Evolutionary conservation across 2,329 filamentous ascomycete genomes (phyloP).

Genomic region (Botrytis deweyae): DNA sequence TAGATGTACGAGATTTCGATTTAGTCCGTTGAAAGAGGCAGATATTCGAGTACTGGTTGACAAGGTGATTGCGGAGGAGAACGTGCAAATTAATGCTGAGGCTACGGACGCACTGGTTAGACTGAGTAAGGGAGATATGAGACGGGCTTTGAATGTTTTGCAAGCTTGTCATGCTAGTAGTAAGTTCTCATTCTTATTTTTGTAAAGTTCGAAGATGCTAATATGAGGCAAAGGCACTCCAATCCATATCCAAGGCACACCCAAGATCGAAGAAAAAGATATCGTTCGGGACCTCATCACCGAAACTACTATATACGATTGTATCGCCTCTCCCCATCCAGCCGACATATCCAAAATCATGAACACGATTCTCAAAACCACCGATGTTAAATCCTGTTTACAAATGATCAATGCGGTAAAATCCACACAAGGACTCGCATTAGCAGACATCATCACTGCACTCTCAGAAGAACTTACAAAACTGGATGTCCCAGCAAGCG

Average conservation of each 20-base stretch:
- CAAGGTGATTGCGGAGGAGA: constrained; percentile 83
- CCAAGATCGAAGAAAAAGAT: constrained; percentile 60
- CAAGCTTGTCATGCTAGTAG: constrained; percentile 96
- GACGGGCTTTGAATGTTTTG: constrained; percentile 87
- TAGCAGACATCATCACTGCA: constrained; percentile 90
- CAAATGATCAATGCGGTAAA: constrained; percentile 88
- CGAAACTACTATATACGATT: constrained; percentile 91
- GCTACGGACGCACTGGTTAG: constrained; percentile 81
- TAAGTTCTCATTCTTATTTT: constrained; percentile 43
- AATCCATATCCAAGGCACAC: constrained; percentile 58
- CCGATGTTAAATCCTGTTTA: constrained; percentile 86
- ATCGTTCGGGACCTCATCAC: constrained; percentile 83
- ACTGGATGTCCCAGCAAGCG: constrained; percentile 81
- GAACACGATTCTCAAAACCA: constrained; percentile 76
- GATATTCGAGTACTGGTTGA: constrained; percentile 87
- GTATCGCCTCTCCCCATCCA: constrained; percentile 92
- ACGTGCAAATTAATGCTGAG: constrained; percentile 76
- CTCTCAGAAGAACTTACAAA: constrained; percentile 78
- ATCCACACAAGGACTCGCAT: constrained; percentile 75
- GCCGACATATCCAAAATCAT: constrained; percentile 83
- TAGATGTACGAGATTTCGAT: constrained; percentile 90
- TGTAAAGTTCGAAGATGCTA: constrained; percentile 1
- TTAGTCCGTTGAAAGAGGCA: constrained; percentile 84
- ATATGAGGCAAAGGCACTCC: constrained; percentile 59
- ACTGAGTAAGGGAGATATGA: constrained; percentile 94